These are phyloP conservation scores for Pouteria glomerata DNA, from an alignment of 148 eudicot genomes.

Conservation along the genomic window DNA sequence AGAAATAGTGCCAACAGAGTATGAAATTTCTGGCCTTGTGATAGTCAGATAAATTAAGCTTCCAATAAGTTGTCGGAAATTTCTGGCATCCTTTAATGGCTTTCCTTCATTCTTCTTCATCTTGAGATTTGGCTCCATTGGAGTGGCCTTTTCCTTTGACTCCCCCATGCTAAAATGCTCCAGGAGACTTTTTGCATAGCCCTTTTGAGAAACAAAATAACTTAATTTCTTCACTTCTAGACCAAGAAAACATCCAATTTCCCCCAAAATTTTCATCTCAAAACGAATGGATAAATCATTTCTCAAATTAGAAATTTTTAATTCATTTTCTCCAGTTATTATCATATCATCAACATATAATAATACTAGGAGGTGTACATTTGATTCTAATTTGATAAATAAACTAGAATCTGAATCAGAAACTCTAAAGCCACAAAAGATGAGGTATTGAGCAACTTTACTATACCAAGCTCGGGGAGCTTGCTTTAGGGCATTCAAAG, in stretches of 20 bases:
- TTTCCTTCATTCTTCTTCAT: background rate
- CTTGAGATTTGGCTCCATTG: no score
- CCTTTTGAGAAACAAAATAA: background rate
- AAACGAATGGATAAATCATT: background rate
- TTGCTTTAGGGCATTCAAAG: no score
- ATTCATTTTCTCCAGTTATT: no score
- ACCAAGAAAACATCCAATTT: constrained; percentile 12
- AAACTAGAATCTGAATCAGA: no score
- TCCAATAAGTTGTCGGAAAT: constrained; percentile 8
- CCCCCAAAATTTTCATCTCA: background rate
- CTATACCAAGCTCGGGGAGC: no score
- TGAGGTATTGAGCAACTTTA: no score
- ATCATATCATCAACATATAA: no score
- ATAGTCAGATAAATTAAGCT: constrained; percentile 9
- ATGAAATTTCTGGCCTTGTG: constrained; percentile 7
- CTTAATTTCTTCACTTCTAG: constrained; percentile 2
- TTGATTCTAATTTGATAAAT: no score
- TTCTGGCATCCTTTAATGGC: background rate
- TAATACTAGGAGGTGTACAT: no score
- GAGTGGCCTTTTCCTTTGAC: constrained; percentile 1
- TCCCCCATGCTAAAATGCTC: background rate
- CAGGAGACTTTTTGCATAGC: background rate
- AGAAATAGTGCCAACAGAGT: background rate
- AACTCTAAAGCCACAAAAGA: no score
- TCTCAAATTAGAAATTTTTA: no score